Evolutionary conservation across 352 stramenopile species (phyloP).

Genomic region (Plasmopara viticola): DNA sequence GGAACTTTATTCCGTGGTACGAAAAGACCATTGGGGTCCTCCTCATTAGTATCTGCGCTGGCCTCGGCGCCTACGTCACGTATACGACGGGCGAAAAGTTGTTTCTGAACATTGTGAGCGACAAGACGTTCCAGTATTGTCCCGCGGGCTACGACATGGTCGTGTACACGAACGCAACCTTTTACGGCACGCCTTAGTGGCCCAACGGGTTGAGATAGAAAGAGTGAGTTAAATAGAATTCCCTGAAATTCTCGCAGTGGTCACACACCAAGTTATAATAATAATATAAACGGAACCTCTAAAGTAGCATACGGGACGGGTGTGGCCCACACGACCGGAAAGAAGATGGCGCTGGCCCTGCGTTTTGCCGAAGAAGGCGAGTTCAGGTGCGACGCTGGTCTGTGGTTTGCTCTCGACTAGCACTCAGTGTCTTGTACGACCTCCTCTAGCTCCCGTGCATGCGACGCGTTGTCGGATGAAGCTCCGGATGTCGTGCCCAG

Average conservation of each 20-base stretch:
- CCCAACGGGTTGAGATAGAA: too few species aligned
- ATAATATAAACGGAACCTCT: too few species aligned
- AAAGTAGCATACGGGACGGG: too few species aligned
- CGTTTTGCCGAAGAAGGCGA: conserved; percentile 44
- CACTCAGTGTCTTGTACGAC: neutral
- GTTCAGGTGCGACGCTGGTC: conserved; percentile 33
- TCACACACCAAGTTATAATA: too few species aligned
- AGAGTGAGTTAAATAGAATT: neutral
- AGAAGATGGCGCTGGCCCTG: conserved; percentile 33
- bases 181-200: conserved; percentile 24
- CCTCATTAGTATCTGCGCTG: conserved; percentile 32
- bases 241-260: neutral
- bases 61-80: conserved; percentile 35
- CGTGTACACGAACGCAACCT: conserved; percentile 43
- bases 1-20: conserved; percentile 38
- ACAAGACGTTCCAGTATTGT: conserved; percentile 55
- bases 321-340: neutral
- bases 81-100: conserved; percentile 40
- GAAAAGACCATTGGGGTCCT: conserved; percentile 31
- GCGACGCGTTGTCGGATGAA: conserved; percentile 26
- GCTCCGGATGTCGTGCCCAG: conserved; percentile 13
- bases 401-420: neutral
- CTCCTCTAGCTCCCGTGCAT: conserved; percentile 38
- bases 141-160: conserved; percentile 36
- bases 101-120: conserved; percentile 29